Conservation (phyloP, 371 early-diverging fungal species). For the Zopfochytrium polystomum region DNA sequence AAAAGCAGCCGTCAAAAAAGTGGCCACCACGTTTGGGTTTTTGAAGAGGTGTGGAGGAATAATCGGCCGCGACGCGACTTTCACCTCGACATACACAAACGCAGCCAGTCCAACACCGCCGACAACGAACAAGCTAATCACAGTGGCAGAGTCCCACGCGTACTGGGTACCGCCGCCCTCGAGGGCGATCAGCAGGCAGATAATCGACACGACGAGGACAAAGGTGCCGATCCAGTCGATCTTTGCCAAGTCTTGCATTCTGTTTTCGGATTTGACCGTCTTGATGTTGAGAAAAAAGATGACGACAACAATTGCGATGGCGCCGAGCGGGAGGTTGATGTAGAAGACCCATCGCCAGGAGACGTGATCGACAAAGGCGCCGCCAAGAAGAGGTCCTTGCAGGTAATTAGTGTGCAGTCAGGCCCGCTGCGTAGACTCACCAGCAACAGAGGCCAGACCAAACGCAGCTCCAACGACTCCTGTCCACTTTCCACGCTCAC, state of each 20-base stretch:
- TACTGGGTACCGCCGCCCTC: conserved; percentile 31
- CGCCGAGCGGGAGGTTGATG: conserved; percentile 59
- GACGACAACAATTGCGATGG: conserved; percentile 49
- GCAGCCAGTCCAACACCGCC: conserved; percentile 20
- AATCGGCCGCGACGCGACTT: conserved; percentile 35
- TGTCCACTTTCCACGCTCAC: conserved; percentile 63
- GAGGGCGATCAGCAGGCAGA: conserved; percentile 33
- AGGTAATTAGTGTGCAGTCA: too few species aligned
- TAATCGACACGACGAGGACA: too few species aligned
- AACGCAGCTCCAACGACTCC: too few species aligned
- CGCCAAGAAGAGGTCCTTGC: too few species aligned
- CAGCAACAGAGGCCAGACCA: too few species aligned
- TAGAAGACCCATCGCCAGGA: too few species aligned
- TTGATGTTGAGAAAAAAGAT: too few species aligned
- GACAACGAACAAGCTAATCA: conserved; percentile 31
- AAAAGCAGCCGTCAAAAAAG: too few species aligned
- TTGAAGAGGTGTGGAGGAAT: conserved; percentile 32
- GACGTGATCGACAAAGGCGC: too few species aligned
- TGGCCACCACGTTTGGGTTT: conserved; percentile 18
- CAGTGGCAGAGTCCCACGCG: conserved; percentile 31
- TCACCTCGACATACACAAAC: conserved; percentile 32
- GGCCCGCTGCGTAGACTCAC: too few species aligned
- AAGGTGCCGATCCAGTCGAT: conserved; percentile 19
- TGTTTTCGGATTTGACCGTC: conserved; percentile 32
- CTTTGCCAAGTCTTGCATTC: conserved; percentile 1